A percentile compares a stretch with the other conserved stretches of the same genome.
phyloP scores from a whole-genome alignment of 129 eudicot genomes.

The Lactuca sativa region DNA sequence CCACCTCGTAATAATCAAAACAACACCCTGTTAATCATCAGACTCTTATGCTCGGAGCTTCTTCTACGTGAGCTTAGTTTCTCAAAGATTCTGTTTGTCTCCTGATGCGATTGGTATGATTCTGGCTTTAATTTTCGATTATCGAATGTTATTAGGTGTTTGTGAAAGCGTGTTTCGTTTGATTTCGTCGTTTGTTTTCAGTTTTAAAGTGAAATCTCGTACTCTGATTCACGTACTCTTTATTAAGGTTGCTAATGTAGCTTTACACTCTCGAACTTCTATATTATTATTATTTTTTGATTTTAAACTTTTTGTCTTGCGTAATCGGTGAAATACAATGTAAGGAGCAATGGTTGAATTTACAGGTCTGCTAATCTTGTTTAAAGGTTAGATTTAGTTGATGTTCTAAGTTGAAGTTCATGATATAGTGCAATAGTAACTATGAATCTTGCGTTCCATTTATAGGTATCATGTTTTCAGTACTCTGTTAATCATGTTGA shows the following conservation, averaged over 20 bases:
- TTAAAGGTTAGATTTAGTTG: constrained; percentile 4
- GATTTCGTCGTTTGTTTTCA: not conserved
- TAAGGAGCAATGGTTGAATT: not conserved
- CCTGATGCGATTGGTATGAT: constrained; percentile 50
- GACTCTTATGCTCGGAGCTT: not conserved
- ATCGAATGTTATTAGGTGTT: constrained; percentile 6
- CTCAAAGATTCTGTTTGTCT: constrained; percentile 18
- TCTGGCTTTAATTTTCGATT: not conserved
- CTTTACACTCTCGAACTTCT: not conserved
- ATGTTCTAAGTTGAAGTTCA: not conserved
- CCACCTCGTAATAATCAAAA: not conserved
- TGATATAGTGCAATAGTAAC: not conserved
- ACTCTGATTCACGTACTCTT: not conserved
- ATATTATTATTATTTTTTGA: not conserved
- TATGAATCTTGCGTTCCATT: constrained; percentile 16
- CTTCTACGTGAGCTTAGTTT: constrained; percentile 9
- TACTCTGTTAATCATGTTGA: constrained; percentile 6
- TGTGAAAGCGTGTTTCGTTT: constrained; percentile 9
- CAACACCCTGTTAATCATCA: not conserved
- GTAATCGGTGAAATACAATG: not conserved
- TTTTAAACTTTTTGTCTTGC: constrained; percentile 2
- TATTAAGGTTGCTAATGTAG: not conserved
- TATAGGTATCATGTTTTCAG: constrained; percentile 9
- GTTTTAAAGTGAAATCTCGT: not conserved
- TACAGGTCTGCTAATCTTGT: constrained; percentile 12